Base-by-base conservation (phyloP, 2,329 filamentous ascomycete genomes). In the Clonostachys sp. region DNA sequence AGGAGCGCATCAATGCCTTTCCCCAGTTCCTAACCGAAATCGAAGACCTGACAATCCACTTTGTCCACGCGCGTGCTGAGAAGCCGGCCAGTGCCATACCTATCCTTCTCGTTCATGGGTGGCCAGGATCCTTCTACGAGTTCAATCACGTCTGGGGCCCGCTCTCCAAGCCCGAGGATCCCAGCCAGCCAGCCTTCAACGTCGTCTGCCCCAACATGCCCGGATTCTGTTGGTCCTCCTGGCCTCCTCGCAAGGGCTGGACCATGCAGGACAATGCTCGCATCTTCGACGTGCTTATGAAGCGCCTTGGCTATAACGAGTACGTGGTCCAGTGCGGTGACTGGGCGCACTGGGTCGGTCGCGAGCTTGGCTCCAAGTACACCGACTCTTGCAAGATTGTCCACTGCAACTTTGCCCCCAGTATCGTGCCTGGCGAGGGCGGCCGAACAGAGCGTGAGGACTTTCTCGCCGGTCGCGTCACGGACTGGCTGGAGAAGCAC, bases 121-220 rank as follows among this genome's bases (percentile, higher is more conserved):
- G 66, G 69, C 68, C 67, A 3, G 67, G 67, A 10, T 63, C 59
- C 3, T 71, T 71, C 48, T 67, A 64, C 52, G 68, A 73, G 49
- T 72, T 68, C 53, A 62, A 58, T 17, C 64, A 64, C 38, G 61
- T 69, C 16, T 67, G 68, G 52, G 55, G 59, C 14, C 59, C 59
- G 5, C 55, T 72, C 0, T 58, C 62, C 5, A 48, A 60, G 10
- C 57, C 59, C 7, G 34, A n/a, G 24, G 45, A 45, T 14, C 42
- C 47, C 1, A 24, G 40, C 6, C 38, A 51, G 9, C 44, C 24
- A 17, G 55, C 58, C 12, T 71, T 69, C 53, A 59, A 70, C 48
- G 57, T 65, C 8, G 61, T 72, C 2, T 61, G 65, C 0, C 66
- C 67, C 2, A 64, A 57, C 10, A 52, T 72, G 5, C 67, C 70